Evolutionary conservation across 495 filamentous ascomycete genomes (phyloP), one percentile per base, ranked within the genome.

Genomic region (Platismatia glauca): DNA sequence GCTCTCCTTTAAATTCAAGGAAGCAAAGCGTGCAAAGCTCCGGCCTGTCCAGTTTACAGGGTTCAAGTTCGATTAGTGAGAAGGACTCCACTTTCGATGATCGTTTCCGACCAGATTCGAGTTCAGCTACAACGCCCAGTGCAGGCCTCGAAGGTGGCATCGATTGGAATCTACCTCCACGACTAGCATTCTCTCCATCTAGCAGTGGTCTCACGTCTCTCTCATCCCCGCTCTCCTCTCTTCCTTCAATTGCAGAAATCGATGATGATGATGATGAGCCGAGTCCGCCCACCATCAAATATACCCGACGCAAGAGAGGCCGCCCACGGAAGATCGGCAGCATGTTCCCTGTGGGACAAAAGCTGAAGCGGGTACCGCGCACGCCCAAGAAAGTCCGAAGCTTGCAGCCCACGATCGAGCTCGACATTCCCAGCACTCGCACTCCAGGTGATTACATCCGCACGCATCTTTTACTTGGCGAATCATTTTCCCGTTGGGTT

Each of bases 401-500:
- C 60, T 66, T 81, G 8, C 63, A 79, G 35, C 67, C 75, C 29
- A 78, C 78, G 0, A 75, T 78, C 39, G 79, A 81, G 59, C 70
- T 73, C 27, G 74, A 77, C 24, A 62, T 74, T 34, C 68, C 75
- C 16, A 64, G 75, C 27, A 71, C 77, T 67, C 78, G 87, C 53
- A 73, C 79, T 0, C 90, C 89, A 0, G 88, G 89, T 0, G 90
- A 95, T 70, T 93, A 92, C 70, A 85, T 85, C 58, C 86, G 88
- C 37, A 92, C 89, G 0, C 79, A 83, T 1, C 73, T 81, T 33
- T 78, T 96, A 2, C 85, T 96, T 7, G 82, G 84, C 0, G 83
- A 88, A 57, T 81, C 86, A 5, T 86, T 87, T 64, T 84, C 84
- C 60, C 87, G 88, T 22, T 96, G 91, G 91, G 87, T 95, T 41